phyloP scores from a whole-genome alignment of 73 alveolate species.

The Paramecium primaurelia region DNA sequence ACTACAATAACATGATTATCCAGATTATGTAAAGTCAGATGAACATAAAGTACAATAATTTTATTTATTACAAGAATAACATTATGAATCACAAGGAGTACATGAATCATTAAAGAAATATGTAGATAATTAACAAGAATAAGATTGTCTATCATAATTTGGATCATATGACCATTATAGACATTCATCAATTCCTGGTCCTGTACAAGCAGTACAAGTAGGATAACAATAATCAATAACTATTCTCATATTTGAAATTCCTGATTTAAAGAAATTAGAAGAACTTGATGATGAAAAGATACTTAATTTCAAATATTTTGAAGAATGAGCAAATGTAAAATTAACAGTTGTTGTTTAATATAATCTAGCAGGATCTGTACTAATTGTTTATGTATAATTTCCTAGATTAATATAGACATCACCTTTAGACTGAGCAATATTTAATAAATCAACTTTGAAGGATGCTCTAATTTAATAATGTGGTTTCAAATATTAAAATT shows the following conservation, averaged over 20 bases:
- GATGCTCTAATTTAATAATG: constrained; percentile 6
- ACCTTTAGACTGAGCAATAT: background rate
- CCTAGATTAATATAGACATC: background rate
- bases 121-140: background rate
- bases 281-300: background rate
- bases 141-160: background rate
- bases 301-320: background rate
- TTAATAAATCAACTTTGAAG: background rate
- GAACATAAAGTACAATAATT: background rate
- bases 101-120: background rate
- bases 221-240: constrained; percentile 20
- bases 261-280: background rate
- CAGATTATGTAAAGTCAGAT: background rate
- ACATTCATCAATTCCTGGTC: background rate
- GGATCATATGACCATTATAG: background rate
- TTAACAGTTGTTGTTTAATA: background rate
- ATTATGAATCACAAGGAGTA: background rate
- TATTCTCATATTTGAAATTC: background rate
- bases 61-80: background rate
- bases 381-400: background rate
- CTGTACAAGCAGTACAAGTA: background rate
- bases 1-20: constrained; percentile 10
- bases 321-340: background rate
- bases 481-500: background rate
- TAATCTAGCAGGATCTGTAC: background rate